These are phyloP conservation scores for Trametes meyenii DNA, from an alignment of 768 basidiomycete genomes.

Conservation along the genomic window DNA sequence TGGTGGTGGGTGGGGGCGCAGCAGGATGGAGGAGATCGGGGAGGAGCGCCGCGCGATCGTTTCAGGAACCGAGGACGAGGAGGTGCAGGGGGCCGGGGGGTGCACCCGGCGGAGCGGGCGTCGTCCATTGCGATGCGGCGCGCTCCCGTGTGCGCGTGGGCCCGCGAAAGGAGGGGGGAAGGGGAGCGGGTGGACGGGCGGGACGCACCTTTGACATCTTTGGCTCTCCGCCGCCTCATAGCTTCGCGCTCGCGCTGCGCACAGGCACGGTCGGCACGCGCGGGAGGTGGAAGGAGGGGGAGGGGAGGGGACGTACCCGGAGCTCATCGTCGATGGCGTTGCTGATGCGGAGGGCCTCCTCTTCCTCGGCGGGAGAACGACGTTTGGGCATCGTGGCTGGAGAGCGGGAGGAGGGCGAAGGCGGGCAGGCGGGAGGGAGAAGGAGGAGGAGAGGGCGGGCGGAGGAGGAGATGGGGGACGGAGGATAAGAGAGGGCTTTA, in stretches of 20 bases:
- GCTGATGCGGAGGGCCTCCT: conserved; percentile 27
- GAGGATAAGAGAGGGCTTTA: conserved; percentile 4
- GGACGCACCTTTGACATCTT: conserved; percentile 34
- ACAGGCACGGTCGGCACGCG: not conserved
- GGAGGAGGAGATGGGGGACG: not conserved
- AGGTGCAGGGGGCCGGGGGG: too few species aligned
- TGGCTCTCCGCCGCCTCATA: conserved; percentile 21
- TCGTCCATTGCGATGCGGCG: not conserved
- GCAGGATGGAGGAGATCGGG: not conserved
- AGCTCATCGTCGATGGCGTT: conserved; percentile 31
- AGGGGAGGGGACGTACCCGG: conserved; percentile 15
- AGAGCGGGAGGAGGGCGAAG: not conserved
- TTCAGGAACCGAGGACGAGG: too few species aligned
- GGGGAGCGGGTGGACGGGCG: not conserved
- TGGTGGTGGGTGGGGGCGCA: too few species aligned
- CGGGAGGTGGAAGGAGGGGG: not conserved
- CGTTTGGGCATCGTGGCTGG: conserved; percentile 11
- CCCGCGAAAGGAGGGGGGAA: not conserved
- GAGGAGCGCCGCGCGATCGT: not conserved
- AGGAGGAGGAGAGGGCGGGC: not conserved
- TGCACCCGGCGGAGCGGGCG: too few species aligned
- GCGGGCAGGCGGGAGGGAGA: not conserved
- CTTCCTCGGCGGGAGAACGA: conserved; percentile 21
- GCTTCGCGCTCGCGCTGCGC: conserved; percentile 32
- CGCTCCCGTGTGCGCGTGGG: not conserved